Evolutionary conservation across 2,329 filamentous ascomycete species (phyloP).

Genomic region (Trichoderma hamatum): DNA sequence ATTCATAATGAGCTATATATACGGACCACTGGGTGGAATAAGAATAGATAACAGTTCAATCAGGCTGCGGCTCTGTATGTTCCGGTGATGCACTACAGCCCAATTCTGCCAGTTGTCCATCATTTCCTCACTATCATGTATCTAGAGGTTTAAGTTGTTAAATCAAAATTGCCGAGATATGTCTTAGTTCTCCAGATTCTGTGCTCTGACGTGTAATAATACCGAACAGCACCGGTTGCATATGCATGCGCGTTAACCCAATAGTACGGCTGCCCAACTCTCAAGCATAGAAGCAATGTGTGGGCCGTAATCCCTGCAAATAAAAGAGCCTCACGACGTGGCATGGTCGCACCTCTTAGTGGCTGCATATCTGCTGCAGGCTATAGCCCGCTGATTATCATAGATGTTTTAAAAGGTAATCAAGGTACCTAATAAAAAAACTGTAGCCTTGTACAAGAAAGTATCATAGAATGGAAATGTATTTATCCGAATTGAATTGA

Average conservation of each 20-base stretch:
- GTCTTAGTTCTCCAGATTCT: not conserved
- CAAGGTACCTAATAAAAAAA: not conserved
- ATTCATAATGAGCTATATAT: not conserved
- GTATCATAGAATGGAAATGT: not conserved
- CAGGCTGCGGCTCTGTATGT: not conserved
- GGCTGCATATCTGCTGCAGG: not conserved
- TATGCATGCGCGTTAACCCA: not conserved
- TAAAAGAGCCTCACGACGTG: not conserved
- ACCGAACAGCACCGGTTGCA: not conserved
- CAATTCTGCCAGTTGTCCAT: not conserved
- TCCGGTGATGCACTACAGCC: not conserved
- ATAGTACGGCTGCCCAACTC: not conserved
- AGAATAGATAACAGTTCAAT: not conserved
- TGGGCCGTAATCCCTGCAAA: not conserved
- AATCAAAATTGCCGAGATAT: not conserved
- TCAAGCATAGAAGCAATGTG: not conserved
- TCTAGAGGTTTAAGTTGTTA: not conserved
- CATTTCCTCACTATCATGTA: not conserved
- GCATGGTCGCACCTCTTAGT: not conserved
- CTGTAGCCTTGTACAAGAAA: not conserved
- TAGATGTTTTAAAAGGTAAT: not conserved
- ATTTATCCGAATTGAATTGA: not conserved
- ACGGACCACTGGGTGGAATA: not conserved
- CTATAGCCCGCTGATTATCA: not conserved
- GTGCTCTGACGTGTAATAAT: not conserved